Evolutionary conservation across 495 filamentous ascomycete species (phyloP).

Genomic region (Barbatosphaeria neglecta): DNA sequence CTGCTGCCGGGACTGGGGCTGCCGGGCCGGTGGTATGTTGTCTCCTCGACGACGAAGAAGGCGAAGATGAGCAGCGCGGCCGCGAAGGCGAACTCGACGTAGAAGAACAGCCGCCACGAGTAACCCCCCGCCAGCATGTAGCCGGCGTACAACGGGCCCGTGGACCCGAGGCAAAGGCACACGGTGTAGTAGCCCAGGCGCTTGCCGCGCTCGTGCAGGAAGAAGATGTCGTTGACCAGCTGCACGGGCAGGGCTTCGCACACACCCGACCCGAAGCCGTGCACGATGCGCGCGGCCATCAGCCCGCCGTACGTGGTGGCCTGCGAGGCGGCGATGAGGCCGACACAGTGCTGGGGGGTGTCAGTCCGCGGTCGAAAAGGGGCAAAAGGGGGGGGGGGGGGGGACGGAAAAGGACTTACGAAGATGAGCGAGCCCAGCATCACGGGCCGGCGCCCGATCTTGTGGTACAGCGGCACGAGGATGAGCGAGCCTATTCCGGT

Average conservation of each 20-base stretch:
- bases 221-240: constrained; percentile 57
- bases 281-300: constrained; percentile 45
- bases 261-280: constrained; percentile 45
- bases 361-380: not conserved
- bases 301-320: constrained; percentile 37
- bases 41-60: constrained; percentile 53
- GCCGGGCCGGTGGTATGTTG: constrained; percentile 35
- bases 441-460: constrained; percentile 48
- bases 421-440: constrained; percentile 42
- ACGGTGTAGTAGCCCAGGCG: constrained; percentile 50
- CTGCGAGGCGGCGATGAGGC: constrained; percentile 44
- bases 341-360: constrained; percentile 35
- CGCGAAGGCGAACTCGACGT: constrained; percentile 50
- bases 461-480: constrained; percentile 49
- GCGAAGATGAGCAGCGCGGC: constrained; percentile 41
- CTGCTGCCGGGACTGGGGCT: too few relatives aligned
- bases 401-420: too few relatives aligned
- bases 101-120: constrained; percentile 54
- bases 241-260: constrained; percentile 54
- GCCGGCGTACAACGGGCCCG: constrained; percentile 47
- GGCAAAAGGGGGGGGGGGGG: too few relatives aligned
- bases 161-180: constrained; percentile 47
- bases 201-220: constrained; percentile 49
- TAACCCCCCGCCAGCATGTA: constrained; percentile 55
- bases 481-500: constrained; percentile 35